Evolutionary conservation across 148 eudicot species (phyloP).

Genomic region (Amaranthus hypochondriacus): DNA sequence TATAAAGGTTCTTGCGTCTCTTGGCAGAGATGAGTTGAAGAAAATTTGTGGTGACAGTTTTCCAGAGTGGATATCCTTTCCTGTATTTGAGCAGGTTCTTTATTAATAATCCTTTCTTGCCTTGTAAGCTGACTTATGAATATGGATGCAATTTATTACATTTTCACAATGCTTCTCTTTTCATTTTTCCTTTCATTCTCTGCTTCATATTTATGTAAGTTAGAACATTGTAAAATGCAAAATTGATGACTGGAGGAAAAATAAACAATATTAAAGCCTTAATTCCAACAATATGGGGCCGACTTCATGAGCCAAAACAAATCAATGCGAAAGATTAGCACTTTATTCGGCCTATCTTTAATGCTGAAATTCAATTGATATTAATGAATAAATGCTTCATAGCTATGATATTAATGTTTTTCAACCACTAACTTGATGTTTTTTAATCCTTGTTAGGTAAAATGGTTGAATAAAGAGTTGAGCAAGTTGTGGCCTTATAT

Average conservation of each 20-base stretch:
- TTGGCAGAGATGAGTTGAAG: conserved; percentile 82
- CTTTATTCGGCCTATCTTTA: too few relatives aligned
- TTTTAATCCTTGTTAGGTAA: conserved; percentile 52
- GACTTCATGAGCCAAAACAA: too few relatives aligned
- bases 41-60: conserved; percentile 89
- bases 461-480: conserved; percentile 87
- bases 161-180: not conserved
- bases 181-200: not conserved
- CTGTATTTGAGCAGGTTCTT: conserved; percentile 85
- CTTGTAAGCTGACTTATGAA: not conserved
- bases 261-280: not conserved
- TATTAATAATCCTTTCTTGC: not conserved
- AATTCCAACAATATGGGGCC: too few relatives aligned
- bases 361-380: not conserved
- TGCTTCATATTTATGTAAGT: not conserved
- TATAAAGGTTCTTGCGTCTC: conserved; percentile 77
- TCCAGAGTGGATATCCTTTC: conserved; percentile 96
- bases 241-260: not conserved
- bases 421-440: conserved; percentile 2
- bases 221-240: not conserved
- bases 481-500: conserved; percentile 88
- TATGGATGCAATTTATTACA: not conserved
- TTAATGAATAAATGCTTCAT: not conserved
- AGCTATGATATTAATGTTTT: not conserved
- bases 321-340: too few relatives aligned